Conservation (phyloP, 805 yeast genomes). For the Ogataea pini region DNA sequence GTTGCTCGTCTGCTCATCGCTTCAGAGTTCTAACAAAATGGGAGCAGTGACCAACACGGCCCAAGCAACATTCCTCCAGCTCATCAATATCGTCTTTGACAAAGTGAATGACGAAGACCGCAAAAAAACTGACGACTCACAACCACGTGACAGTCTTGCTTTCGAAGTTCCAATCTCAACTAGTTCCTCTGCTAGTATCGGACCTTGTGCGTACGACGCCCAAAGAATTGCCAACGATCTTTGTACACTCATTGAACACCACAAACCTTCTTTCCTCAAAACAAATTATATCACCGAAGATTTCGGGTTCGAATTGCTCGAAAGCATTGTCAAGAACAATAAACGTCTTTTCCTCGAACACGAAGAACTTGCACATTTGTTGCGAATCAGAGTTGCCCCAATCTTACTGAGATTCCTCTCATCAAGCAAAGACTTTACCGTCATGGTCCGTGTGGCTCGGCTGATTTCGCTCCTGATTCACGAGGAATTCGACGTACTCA, state of each 20-base stretch:
- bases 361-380: conserved; percentile 62
- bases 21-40: conserved; percentile 68
- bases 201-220: conserved; percentile 65
- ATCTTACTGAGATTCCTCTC: conserved; percentile 68
- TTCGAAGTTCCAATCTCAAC: conserved; percentile 49
- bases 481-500: conserved; percentile 61
- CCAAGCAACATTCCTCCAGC: conserved; percentile 87
- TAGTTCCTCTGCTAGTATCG: conserved; percentile 43
- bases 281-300: conserved; percentile 55
- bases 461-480: conserved; percentile 62
- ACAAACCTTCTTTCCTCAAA: conserved; percentile 54
- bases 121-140: conserved; percentile 10
- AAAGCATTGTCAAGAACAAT: conserved; percentile 72
- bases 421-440: conserved; percentile 58
- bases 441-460: conserved; percentile 74
- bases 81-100: conserved; percentile 78
- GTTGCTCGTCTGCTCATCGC: conserved; percentile 66
- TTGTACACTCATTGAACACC: conserved; percentile 64
- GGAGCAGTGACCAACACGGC: conserved; percentile 87
- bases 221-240: conserved; percentile 70
- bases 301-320: conserved; percentile 80
- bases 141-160: conserved; percentile 15
- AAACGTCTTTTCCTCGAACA: conserved; percentile 54
- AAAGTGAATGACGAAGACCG: conserved; percentile 48
- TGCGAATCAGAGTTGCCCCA: conserved; percentile 74